Evolutionary conservation across 768 basidiomycete genomes (phyloP), one percentile per base, ranked within the genome.

Genomic region (Lenzites betulinus): DNA sequence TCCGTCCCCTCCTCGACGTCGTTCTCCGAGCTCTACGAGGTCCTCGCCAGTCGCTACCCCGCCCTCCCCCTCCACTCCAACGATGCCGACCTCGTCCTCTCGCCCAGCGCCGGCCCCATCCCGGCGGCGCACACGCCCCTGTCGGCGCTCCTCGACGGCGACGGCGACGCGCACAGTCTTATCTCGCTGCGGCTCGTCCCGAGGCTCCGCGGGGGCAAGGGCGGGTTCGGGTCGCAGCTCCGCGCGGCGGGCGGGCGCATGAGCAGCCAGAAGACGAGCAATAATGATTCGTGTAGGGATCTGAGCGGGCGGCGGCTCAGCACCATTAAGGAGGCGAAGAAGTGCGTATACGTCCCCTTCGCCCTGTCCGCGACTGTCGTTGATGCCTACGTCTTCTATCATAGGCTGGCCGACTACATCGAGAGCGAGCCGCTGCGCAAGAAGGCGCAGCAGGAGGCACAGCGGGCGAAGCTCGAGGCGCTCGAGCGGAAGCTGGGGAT

Each of bases 171-270:
- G 5, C 36, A 58, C 26, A 54, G 60, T 39, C 73, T 90, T 26
- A 77, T 93, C n/a, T 79, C 82, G 2, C 77, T 98, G 1, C 82
- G 92, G 0, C 79, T 96, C n/a, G 77, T 82, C 1, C 89, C 93
- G 0, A 79, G 88, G 25, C 70, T 98, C 7, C 79, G 81, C 2
- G 96, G 96, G 50, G 97, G 97, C 20, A 99, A 98, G 76, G 96
- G 97, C 72, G 97, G 96, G 35, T 98, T 99, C 69, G 97, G 97
- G 3, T 92, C 90, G 18, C 95, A 98, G 78, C 80, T 99, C 65
- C 84, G 97, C 73, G 96, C 97, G 0, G 96, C 96, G 15, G 97
- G 97, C 65, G 96, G 97, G 13, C 84, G 96, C 33, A 99, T 99
- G 97, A 93, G 90, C 70, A 91, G 89, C 66, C 93, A 95, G 78